These are phyloP conservation scores for Epichloe hybrida DNA, from an alignment of 2,329 filamentous ascomycete species.

Conservation along the genomic window DNA sequence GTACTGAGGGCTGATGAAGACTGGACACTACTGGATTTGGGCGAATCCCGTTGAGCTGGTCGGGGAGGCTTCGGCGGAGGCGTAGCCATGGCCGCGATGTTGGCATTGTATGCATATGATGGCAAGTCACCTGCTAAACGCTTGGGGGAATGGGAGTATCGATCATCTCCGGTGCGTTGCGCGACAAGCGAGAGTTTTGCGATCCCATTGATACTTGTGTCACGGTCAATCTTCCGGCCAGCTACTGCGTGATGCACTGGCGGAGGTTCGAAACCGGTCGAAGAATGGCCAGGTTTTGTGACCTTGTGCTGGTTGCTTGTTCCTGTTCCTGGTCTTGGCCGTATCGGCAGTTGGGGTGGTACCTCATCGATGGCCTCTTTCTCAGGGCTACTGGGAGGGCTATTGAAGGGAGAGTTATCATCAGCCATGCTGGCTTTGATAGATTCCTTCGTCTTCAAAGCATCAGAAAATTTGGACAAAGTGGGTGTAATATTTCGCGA, in stretches of 20 bases:
- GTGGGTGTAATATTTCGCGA: slow-evolving; percentile 21
- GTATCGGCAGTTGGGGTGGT: slow-evolving; percentile 34
- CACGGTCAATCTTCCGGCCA: slow-evolving; percentile 30
- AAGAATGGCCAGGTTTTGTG: slow-evolving; percentile 10
- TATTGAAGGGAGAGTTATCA: slow-evolving; percentile 68
- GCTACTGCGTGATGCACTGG: slow-evolving; percentile 36
- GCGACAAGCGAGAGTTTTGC: slow-evolving; percentile 24
- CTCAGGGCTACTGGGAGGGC: slow-evolving; percentile 62
- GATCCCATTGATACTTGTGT: slow-evolving; percentile 28
- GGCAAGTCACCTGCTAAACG: slow-evolving; percentile 18
- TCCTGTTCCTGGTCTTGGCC: slow-evolving; percentile 31
- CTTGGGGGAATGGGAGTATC: slow-evolving; percentile 35
- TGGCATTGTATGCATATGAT: slow-evolving; percentile 5
- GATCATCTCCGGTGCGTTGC: slow-evolving; percentile 28
- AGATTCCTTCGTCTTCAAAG: slow-evolving; percentile 4
- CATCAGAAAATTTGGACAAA: slow-evolving; percentile 6
- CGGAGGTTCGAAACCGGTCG: slow-evolving; percentile 33
- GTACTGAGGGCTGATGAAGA: slow-evolving; percentile 13
- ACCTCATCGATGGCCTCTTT: slow-evolving; percentile 31
- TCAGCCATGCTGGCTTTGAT: slow-evolving; percentile 15
- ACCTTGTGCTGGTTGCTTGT: slow-evolving; percentile 10
- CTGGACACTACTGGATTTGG: slow-evolving; percentile 9
- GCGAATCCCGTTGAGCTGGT: slow-evolving; percentile 16
- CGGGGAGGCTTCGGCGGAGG: slow-evolving; percentile 33
- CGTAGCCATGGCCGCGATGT: slow-evolving; percentile 1